Evolutionary conservation across 169 alveolate species (phyloP).

Genomic region (Plasmodium knowlesi): DNA sequence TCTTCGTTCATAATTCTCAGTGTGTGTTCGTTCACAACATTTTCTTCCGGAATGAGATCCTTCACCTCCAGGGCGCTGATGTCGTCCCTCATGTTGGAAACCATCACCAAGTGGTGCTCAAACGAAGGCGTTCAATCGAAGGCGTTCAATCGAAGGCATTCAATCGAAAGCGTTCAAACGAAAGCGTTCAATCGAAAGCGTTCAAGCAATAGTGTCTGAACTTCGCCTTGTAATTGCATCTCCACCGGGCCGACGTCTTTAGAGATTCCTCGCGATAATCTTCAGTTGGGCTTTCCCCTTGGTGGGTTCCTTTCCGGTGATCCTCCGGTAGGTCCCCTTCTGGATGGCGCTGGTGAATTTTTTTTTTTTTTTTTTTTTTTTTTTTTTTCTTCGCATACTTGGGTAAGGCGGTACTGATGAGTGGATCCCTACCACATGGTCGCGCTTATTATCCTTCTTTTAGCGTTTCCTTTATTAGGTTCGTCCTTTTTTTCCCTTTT

Average conservation of each 20-base stretch:
- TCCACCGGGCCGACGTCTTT: neutral
- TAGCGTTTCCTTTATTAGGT: neutral
- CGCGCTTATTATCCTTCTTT: neutral
- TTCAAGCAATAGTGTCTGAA: neutral
- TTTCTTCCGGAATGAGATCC: neutral
- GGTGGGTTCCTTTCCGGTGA: neutral
- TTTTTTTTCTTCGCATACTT: neutral
- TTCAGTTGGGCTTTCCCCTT: neutral
- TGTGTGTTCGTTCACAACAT: neutral
- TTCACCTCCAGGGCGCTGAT: neutral
- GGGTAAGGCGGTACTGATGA: neutral
- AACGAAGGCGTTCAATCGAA: neutral
- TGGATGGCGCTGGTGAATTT: neutral
- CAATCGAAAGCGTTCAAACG: too few relatives aligned
- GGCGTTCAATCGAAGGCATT: too few relatives aligned
- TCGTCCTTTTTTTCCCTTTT: neutral
- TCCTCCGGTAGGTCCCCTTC: neutral
- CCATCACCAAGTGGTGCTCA: neutral
- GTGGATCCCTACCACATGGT: neutral
- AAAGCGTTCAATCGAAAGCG: neutral
- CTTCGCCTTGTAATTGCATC: neutral
- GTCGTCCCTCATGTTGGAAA: constrained; percentile 12
- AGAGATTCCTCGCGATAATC: neutral
- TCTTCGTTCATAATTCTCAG: constrained; percentile 11
- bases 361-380: neutral